Evolutionary conservation across 1,139 yeast genomes (phyloP).

Genomic region (Taphrina betulina): DNA sequence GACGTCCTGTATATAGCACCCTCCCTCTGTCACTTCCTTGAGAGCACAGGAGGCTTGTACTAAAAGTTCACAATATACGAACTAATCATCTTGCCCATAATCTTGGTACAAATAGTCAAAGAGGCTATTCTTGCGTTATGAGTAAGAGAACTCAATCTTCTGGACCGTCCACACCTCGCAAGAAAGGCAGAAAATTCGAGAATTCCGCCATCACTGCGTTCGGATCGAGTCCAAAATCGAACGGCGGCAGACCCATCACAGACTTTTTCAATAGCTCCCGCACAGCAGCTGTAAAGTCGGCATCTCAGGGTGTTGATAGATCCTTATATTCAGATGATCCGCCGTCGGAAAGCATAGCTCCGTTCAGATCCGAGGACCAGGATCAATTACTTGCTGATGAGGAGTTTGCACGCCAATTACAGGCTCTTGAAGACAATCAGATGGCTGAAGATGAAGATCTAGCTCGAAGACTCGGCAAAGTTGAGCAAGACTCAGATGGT

Average conservation of each 20-base stretch:
- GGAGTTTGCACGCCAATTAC: constrained; percentile 37
- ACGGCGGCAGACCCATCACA: constrained; percentile 4
- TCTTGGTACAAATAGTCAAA: no score
- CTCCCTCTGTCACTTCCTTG: no score
- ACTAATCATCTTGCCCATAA: no score
- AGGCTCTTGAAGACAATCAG: constrained; percentile 34
- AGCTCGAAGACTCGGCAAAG: constrained; percentile 2
- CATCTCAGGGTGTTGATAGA: neutral
- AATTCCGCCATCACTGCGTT: constrained; percentile 18
- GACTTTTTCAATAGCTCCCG: constrained; percentile 6
- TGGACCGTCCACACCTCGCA: constrained; percentile 23
- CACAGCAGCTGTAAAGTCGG: neutral
- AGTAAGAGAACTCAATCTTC: constrained; percentile 11
- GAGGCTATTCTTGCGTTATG: no score
- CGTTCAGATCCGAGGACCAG: neutral
- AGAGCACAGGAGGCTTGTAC: no score
- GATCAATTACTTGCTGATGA: constrained; percentile 35
- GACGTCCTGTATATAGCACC: no score
- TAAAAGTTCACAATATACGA: no score
- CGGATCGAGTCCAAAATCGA: constrained; percentile 9
- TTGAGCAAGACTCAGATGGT: no score
- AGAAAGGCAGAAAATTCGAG: constrained; percentile 20
- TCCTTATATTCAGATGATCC: no score
- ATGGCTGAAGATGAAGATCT: constrained; percentile 28
- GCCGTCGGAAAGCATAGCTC: neutral